Evolutionary conservation across 257 asterid species (phyloP), one percentile per base, ranked within the genome.

Genomic region (Solanum gandarillasii): DNA sequence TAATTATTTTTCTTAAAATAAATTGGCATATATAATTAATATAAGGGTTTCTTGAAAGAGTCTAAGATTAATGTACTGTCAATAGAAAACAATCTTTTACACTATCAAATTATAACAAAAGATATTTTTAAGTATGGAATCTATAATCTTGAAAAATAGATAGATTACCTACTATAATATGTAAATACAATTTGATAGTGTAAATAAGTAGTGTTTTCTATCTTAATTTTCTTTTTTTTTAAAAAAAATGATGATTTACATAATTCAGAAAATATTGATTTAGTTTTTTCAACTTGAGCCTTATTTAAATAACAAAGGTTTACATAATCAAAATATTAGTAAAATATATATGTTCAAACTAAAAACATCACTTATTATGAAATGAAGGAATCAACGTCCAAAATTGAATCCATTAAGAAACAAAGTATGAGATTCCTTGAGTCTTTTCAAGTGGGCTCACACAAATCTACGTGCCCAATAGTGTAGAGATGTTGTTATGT

Each of bases 381-480:
- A 70, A 70, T 0, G 0, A 0, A 6, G 1, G 1, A 25, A 70
- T 74, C 4, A 10, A 35, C 20, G 6, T 29, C 2, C 0, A 48
- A 82, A 29, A 55, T 65, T 68, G 70, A 85, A 86, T 89, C 92
- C 90, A 89, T 88, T 86, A 89, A 89, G 86, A 85, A 87, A 89
- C 87, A 87, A 55, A 90, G 90, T 91, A 88, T 89, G 86, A 87
- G 95, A 92, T 90, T 91, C 91, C 88, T 91, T 86, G 89, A 92
- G 88, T 90, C 92, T 89, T 90, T 93, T 89, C 88, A 91, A 91
- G 98, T 92, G 94, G 94, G 94, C 93, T 90, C 94, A 90, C 92
- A 91, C 95, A 91, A 91, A 94, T 93, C 95, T 91, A 92, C 91
- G 92, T 92, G 93, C 90, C 95, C 95, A 93, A 91, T 94, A 88